A percentile compares a stretch with the other conserved stretches of the same genome.
These are phyloP conservation scores for Parvularia atlantis DNA, from an alignment of 78 protist species.

Conservation along the genomic window DNA sequence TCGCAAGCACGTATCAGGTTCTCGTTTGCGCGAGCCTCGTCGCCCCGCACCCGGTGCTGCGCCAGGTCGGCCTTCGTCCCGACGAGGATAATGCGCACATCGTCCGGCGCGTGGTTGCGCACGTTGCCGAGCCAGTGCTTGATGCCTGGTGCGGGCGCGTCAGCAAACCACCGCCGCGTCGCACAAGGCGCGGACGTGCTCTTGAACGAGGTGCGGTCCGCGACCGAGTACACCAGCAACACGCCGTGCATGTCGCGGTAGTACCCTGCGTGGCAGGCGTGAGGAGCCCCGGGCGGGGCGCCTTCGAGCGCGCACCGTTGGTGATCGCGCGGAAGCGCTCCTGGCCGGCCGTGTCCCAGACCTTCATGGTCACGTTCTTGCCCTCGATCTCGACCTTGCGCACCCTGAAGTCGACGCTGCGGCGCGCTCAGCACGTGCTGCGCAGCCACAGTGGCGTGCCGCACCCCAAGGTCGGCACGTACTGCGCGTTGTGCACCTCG, in stretches of 20 bases:
- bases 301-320: not conserved
- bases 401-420: conserved; percentile 93
- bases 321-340: conserved; percentile 81
- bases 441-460: no score
- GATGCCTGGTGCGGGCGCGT: no score
- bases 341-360: conserved; percentile 65
- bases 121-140: conserved; percentile 73
- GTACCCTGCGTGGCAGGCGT: conserved; percentile 64
- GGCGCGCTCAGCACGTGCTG: no score
- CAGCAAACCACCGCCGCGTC: conserved; percentile 43
- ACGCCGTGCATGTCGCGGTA: conserved; percentile 94
- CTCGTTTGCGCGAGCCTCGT: no score
- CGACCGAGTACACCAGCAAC: conserved; percentile 83
- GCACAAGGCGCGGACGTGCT: no score
- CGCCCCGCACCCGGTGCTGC: no score
- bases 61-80: conserved; percentile 90
- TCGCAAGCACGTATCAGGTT: conserved; percentile 28
- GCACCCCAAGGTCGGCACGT: conserved; percentile 18
- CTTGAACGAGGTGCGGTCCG: conserved; percentile 68
- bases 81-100: conserved; percentile 59
- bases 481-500: conserved; percentile 83
- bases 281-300: no score
- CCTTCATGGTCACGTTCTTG: conserved; percentile 76
- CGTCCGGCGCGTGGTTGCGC: conserved; percentile 68
- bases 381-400: conserved; percentile 86